A percentile compares a stretch with the other conserved stretches of the same genome.
phyloP scores from a whole-genome alignment of 2,329 filamentous ascomycete species.

The Biscogniauxia mediterranea region DNA sequence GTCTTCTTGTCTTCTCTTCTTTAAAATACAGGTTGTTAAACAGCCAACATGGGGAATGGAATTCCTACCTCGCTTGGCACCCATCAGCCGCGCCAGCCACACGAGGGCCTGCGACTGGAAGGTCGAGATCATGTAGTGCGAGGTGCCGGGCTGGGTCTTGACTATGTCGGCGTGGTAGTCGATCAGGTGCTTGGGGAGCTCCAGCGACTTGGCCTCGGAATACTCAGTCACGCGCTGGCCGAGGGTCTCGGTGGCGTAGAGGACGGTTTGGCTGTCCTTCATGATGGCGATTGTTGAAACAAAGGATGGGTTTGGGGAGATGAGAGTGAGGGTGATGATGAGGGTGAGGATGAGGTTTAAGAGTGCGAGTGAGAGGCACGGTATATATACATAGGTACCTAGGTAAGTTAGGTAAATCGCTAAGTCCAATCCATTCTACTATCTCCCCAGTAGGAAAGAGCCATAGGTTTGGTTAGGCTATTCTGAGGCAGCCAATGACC shows the following conservation, averaged over 20 bases:
- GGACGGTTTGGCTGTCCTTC: conserved; percentile 16
- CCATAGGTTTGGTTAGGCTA: too few species aligned
- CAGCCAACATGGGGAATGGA: neutral
- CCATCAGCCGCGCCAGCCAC: conserved; percentile 41
- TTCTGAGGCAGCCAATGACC: too few species aligned
- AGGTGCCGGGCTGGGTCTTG: conserved; percentile 8
- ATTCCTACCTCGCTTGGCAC: conserved; percentile 39
- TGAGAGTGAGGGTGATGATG: too few species aligned
- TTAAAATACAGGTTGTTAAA: neutral
- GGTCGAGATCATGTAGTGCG: conserved; percentile 41
- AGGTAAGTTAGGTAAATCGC: too few species aligned
- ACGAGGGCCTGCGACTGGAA: conserved; percentile 42
- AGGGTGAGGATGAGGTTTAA: too few species aligned
- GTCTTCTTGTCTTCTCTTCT: too few species aligned
- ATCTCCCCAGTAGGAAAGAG: too few species aligned
- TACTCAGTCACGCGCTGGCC: conserved; percentile 29
- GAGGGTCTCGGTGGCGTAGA: conserved; percentile 32
- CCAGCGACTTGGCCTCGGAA: conserved; percentile 28
- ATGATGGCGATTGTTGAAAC: conserved; percentile 2
- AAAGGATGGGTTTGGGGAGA: neutral
- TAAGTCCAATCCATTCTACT: too few species aligned
- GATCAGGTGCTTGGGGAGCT: conserved; percentile 27
- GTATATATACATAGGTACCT: too few species aligned
- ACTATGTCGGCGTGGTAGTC: conserved; percentile 28
- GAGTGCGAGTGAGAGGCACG: too few species aligned